Evolutionary conservation across 176 grass and related monocot species (phyloP), one percentile per base, ranked within the genome.

Genomic region (Rhynchospora pubera): DNA sequence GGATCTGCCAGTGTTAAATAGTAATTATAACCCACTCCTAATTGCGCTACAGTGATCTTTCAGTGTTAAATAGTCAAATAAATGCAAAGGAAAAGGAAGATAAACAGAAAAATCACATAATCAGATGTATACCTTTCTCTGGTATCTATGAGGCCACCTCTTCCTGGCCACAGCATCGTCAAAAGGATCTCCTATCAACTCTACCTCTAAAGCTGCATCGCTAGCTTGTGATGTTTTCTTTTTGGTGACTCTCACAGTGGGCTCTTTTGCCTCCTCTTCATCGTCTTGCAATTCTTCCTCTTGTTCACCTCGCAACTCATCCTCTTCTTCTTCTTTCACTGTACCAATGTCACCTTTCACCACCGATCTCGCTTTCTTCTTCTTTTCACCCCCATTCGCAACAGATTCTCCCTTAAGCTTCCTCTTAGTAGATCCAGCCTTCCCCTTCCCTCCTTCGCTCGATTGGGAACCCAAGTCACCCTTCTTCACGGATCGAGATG

Each of bases 111-210:
- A 71, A 50, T 2, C 10, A 59, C 11, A 42, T 7, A 16, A 55
- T 61, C 59, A 56, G 7, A 1, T 34, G 32, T 85, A 85, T 52
- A 52, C 87, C 79, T 82, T 83, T 79, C 46, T 63, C 18, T 78
- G 48, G 60, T 94, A 97, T 65, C 91, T 85, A 3, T 93, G 68
- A 1, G 94, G 91, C 94, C 94, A 97, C 53, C 46, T 69, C 39
- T n/a, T 8, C 30, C 71, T 90, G 3, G 89, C 91, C 83, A 90
- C 94, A 0, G 22, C 81, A 5, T 78, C 55, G 3, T 78, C 81
- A 57, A 97, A 1, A 0, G 89, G 65, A 34, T 81, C 72, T 0
- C 91, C 93, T 2, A 86, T 3, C 15, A 93, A 89, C 56, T 81
- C 83, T 2, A 73, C 80, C 53, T 84, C 85, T 45, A 62, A 39